phyloP scores from a whole-genome alignment of 108 stramenopile genomes.

The Craspedostauros australis region DNA sequence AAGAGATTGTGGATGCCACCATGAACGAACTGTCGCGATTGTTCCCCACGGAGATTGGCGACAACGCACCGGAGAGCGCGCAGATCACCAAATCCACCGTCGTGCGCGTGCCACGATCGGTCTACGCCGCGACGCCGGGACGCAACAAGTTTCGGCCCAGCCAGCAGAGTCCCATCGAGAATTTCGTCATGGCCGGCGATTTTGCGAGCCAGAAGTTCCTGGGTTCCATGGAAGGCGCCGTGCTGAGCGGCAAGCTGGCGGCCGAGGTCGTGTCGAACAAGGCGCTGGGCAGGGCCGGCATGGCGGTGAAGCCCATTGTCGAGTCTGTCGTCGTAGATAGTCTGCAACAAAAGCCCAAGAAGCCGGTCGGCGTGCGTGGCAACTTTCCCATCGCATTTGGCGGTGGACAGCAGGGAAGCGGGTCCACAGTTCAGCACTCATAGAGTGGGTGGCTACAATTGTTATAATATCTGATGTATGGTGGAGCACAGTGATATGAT shows the following conservation, averaged over 20 bases:
- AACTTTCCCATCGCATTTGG: constrained; percentile 32
- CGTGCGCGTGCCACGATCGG: constrained; percentile 82
- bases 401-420: constrained; percentile 28
- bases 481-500: too few species aligned
- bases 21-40: constrained; percentile 84
- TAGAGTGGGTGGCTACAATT: too few species aligned
- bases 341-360: too few species aligned
- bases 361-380: constrained; percentile 20
- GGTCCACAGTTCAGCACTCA: constrained; percentile 13
- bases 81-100: constrained; percentile 74
- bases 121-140: constrained; percentile 89
- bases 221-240: constrained; percentile 92
- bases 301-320: not conserved
- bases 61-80: constrained; percentile 52
- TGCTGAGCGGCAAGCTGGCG: constrained; percentile 82
- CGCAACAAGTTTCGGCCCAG: constrained; percentile 79
- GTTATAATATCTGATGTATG: too few species aligned
- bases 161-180: constrained; percentile 81
- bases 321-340: too few species aligned
- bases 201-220: constrained; percentile 88
- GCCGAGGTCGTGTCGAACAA: constrained; percentile 39
- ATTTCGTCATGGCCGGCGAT: constrained; percentile 90
- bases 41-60: constrained; percentile 87
- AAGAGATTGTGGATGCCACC: constrained; percentile 87
- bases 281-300: not conserved